Evolutionary conservation across 106 monocot genomes (phyloP).

Genomic region (Dendrobium nobile): DNA sequence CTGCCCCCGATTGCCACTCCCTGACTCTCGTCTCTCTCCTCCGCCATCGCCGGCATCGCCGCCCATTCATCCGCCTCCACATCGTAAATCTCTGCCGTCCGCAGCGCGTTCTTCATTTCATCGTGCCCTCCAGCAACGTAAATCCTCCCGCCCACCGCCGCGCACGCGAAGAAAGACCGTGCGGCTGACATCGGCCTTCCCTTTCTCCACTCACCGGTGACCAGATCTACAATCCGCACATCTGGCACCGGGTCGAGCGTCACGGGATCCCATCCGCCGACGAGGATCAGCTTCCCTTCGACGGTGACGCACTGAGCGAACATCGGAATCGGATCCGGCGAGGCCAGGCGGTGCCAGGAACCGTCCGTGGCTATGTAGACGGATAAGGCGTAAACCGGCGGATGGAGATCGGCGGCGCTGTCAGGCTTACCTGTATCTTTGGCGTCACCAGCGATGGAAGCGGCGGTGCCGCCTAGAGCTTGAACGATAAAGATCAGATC

Average conservation of each 20-base stretch:
- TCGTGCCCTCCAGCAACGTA: slow-evolving; percentile 8
- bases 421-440: neutral
- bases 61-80: slow-evolving; percentile 50
- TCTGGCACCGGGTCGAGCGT: slow-evolving; percentile 41
- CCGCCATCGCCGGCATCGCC: slow-evolving; percentile 43
- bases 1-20: slow-evolving; percentile 36
- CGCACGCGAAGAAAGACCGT: slow-evolving; percentile 12
- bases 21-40: slow-evolving; percentile 57
- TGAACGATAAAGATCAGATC: slow-evolving; percentile 25
- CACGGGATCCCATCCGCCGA: slow-evolving; percentile 56
- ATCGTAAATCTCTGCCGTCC: slow-evolving; percentile 58
- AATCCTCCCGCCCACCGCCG: neutral
- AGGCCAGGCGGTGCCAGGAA: slow-evolving; percentile 29
- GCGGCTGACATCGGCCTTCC: slow-evolving; percentile 14
- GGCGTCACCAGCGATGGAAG: neutral
- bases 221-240: slow-evolving; percentile 40
- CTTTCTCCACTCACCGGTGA: slow-evolving; percentile 24
- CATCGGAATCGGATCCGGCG: slow-evolving; percentile 25
- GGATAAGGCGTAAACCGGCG: slow-evolving; percentile 25
- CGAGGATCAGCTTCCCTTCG: slow-evolving; percentile 25
- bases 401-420: neutral
- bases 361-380: slow-evolving; percentile 28
- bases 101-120: slow-evolving; percentile 59
- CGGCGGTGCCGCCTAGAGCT: neutral
- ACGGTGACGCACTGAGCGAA: slow-evolving; percentile 57